Conservation (phyloP, 495 filamentous ascomycete genomes). For the Thermothielavioides terrestris region DNA sequence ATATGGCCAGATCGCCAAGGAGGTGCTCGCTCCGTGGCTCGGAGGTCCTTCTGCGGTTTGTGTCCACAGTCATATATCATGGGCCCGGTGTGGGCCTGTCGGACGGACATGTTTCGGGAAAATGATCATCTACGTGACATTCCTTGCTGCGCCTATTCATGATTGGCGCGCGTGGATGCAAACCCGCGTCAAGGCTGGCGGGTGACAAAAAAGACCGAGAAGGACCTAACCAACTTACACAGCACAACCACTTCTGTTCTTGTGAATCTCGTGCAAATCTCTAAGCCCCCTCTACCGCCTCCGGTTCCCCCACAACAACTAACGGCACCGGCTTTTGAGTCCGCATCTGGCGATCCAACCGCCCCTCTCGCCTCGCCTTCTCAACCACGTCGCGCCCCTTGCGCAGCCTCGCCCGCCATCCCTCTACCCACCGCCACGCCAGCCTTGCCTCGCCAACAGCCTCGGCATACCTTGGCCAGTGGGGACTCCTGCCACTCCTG, state of each 20-base stretch:
- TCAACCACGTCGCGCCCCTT: conserved; percentile 13
- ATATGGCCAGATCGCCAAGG: neutral
- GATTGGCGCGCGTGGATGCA: too few species aligned
- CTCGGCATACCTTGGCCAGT: neutral
- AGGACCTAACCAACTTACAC: neutral
- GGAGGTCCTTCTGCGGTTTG: neutral
- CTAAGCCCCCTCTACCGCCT: neutral
- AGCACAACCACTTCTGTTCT: too few species aligned
- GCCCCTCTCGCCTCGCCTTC: conserved; percentile 14
- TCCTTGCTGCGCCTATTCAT: too few species aligned
- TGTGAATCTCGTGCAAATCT: too few species aligned
- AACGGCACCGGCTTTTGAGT: neutral
- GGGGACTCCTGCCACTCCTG: neutral
- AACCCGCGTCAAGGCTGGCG: too few species aligned
- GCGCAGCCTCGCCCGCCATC: conserved; percentile 17
- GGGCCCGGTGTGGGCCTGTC: too few species aligned
- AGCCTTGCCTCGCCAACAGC: conserved; percentile 8
- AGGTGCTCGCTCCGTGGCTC: neutral
- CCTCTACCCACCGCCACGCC: conserved; percentile 18
- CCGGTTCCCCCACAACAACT: neutral
- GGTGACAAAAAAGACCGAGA: too few species aligned
- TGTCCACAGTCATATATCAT: neutral
- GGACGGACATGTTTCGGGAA: too few species aligned
- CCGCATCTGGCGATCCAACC: conserved; percentile 1
- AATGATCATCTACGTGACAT: too few species aligned